A percentile compares a stretch with the other conserved stretches of the same genome.
Evolutionary conservation across 169 alveolate genomes (phyloP).

Genomic region (Hepatocystis sp.): DNA sequence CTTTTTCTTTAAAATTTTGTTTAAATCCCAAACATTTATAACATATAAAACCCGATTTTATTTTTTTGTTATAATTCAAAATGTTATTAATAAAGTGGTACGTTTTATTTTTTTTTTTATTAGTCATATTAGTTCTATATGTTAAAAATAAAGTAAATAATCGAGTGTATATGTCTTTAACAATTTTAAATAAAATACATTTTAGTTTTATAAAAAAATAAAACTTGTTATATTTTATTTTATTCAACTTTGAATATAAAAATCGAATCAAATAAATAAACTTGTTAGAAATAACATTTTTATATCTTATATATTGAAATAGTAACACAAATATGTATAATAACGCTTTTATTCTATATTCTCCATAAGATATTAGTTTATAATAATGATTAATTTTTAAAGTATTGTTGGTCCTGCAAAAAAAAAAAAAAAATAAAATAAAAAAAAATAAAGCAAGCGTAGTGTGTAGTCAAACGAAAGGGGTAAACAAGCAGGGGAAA

Average conservation of each 20-base stretch:
- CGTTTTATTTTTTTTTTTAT: too few species aligned
- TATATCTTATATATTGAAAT: conserved; percentile 15
- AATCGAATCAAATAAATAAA: conserved; percentile 13
- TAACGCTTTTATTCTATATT: conserved; percentile 12
- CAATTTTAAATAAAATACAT: conserved; percentile 10
- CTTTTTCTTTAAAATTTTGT: too few species aligned
- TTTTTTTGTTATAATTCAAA: not conserved
- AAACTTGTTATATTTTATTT: not conserved
- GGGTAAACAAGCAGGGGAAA: not conserved
- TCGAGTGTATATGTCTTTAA: conserved; percentile 23
- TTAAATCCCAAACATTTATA: too few species aligned
- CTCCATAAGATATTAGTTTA: conserved; percentile 16
- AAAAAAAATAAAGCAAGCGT: not conserved
- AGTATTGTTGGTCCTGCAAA: not conserved
- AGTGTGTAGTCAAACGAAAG: not conserved
- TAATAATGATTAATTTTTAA: conserved; percentile 6
- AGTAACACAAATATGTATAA: conserved; percentile 11
- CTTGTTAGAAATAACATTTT: not conserved
- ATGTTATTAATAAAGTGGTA: not conserved
- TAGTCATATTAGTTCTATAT: too few species aligned
- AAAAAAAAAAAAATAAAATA: not conserved
- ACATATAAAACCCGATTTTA: too few species aligned
- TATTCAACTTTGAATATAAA: conserved; percentile 7
- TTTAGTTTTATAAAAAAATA: conserved; percentile 9
- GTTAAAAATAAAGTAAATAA: conserved; percentile 20